Evolutionary conservation across 139 green algal species (phyloP).

Genomic region (Micractinium sp.): DNA sequence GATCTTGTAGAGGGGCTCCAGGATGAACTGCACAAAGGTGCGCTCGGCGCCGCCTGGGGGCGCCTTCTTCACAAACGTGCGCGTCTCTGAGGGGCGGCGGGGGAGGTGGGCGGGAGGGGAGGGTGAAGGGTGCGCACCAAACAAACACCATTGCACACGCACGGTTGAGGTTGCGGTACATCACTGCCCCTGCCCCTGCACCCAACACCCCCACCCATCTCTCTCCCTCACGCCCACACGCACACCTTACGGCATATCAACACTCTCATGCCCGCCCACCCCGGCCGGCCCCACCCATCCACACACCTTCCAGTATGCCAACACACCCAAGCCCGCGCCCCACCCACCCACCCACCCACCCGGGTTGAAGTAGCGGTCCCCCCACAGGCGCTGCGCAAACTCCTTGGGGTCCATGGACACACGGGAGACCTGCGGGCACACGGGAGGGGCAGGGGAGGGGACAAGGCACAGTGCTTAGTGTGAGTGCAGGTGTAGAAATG

Average conservation of each 20-base stretch:
- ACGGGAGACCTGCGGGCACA: constrained; percentile 12
- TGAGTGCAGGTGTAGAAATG: neutral
- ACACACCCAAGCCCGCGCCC: neutral
- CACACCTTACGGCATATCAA: too few relatives aligned
- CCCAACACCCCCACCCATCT: neutral
- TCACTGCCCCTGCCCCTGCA: neutral
- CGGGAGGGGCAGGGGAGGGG: neutral
- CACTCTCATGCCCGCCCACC: too few relatives aligned
- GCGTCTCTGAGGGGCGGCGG: constrained; percentile 47
- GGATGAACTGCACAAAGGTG: constrained; percentile 95
- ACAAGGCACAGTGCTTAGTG: neutral
- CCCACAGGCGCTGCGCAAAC: constrained; percentile 41
- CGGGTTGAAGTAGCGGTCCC: constrained; percentile 23
- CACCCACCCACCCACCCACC: neutral
- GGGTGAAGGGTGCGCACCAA: too few relatives aligned
- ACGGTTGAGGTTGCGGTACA: too few relatives aligned
- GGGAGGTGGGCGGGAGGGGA: neutral
- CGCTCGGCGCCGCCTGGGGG: constrained; percentile 66
- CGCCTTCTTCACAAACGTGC: constrained; percentile 84
- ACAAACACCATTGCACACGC: too few relatives aligned
- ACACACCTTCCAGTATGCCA: neutral
- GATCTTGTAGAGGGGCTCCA: constrained; percentile 99
- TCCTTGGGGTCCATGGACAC: constrained; percentile 48
- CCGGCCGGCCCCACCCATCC: neutral
- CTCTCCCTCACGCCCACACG: too few relatives aligned